These are phyloP conservation scores for Erodium moschatum DNA, from an alignment of 441 rosid genomes.

Conservation along the genomic window DNA sequence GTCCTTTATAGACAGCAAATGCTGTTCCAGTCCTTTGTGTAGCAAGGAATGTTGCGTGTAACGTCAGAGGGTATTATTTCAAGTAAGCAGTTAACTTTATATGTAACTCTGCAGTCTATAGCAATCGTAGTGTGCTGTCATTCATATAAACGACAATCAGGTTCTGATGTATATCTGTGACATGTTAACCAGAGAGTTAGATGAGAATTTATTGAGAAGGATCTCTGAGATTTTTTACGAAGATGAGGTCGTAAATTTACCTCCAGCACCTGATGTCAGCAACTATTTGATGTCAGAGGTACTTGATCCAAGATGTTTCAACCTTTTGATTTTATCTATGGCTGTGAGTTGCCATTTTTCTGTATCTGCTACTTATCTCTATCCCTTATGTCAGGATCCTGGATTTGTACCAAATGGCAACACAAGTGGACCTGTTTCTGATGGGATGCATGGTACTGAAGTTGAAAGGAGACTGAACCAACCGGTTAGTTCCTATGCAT, in stretches of 20 bases:
- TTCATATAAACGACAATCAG: neutral
- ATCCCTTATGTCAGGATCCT: conserved; percentile 50
- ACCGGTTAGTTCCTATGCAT: conserved; percentile 33
- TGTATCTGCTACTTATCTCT: conserved; percentile 15
- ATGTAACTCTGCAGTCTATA: neutral
- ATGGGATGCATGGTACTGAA: conserved; percentile 79
- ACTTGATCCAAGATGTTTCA: conserved; percentile 21
- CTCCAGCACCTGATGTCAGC: conserved; percentile 85
- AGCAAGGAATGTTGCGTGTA: conserved; percentile 99
- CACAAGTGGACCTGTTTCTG: conserved; percentile 40
- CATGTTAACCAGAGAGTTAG: conserved; percentile 65
- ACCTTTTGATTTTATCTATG: neutral
- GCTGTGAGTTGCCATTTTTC: conserved; percentile 3
- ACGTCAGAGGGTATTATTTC: conserved; percentile 90
- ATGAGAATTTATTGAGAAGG: conserved; percentile 67
- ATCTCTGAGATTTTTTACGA: conserved; percentile 74
- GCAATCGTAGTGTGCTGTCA: too few relatives aligned
- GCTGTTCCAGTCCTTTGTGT: conserved; percentile 86
- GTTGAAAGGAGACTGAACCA: conserved; percentile 62
- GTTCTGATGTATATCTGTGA: neutral
- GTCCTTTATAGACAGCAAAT: conserved; percentile 51
- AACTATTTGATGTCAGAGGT: conserved; percentile 89
- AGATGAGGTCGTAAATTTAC: conserved; percentile 68
- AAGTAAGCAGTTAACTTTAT: conserved; percentile 45
- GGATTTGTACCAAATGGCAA: conserved; percentile 66